Percentiles rank a stretch among this genome's conserved stretches.
Conservation (phyloP, 768 basidiomycete genomes). For the Auriscalpium microsporum region DNA sequence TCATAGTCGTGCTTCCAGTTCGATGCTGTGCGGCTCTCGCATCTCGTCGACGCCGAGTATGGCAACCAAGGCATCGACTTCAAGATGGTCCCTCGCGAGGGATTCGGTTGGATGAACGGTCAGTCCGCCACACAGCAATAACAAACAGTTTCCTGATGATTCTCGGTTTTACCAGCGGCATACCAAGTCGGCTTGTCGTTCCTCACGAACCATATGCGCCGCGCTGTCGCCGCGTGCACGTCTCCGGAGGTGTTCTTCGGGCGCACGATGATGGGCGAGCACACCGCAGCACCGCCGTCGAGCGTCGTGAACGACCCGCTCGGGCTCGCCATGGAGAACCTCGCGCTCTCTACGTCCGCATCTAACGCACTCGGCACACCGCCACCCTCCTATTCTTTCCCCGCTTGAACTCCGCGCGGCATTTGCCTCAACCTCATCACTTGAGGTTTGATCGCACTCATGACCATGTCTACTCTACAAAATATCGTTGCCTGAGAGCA, state of each 20-base stretch:
- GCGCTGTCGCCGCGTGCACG: conserved; percentile 91
- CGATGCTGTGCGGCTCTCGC: conserved; percentile 91
- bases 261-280: conserved; percentile 25
- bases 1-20: conserved; percentile 40
- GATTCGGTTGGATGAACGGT: conserved; percentile 99
- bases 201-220: conserved; percentile 87
- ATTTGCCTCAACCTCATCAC: too few species aligned
- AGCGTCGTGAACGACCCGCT: conserved; percentile 27
- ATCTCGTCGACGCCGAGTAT: conserved; percentile 96
- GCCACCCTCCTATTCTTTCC: conserved; percentile 11
- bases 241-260: conserved; percentile 88
- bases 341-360: conserved; percentile 11
- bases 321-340: conserved; percentile 31
- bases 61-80: conserved; percentile 96
- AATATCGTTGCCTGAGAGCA: too few species aligned
- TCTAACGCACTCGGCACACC: conserved; percentile 3
- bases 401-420: neutral
- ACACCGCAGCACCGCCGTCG: conserved; percentile 27
- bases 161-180: conserved; percentile 46
- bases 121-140: conserved; percentile 19
- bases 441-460: too few species aligned
- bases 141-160: neutral
- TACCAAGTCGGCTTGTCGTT: conserved; percentile 97
- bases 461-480: too few species aligned
- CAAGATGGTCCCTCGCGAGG: conserved; percentile 94